A percentile compares a stretch with the other conserved stretches of the same genome.
Conservation (phyloP, 2,329 filamentous ascomycete species). For the Tolypocladium paradoxum region DNA sequence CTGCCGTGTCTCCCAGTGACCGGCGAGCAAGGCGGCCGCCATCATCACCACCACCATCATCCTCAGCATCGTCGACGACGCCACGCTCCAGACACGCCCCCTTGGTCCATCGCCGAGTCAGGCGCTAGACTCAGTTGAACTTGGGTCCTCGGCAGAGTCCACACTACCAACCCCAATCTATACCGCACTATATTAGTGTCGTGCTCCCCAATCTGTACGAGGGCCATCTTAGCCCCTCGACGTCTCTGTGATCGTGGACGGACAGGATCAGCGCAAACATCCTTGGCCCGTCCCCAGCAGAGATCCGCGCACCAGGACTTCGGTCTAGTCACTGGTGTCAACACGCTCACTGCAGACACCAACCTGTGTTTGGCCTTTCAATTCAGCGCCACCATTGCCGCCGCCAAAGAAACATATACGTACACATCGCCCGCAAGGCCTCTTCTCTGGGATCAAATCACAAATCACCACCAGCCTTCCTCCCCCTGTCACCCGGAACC, state of each 20-base stretch:
- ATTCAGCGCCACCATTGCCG: conserved; percentile 15
- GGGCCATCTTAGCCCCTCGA: conserved; percentile 12
- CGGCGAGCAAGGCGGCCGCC: not conserved
- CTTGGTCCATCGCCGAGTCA: conserved; percentile 16
- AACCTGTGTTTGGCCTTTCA: conserved; percentile 1
- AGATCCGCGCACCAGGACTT: conserved; percentile 11
- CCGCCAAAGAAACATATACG: conserved; percentile 24
- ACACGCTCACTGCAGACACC: conserved; percentile 3
- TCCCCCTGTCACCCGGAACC: conserved; percentile 13
- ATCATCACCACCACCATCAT: not conserved
- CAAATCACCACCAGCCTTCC: conserved; percentile 10
- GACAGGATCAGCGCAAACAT: conserved; percentile 9
- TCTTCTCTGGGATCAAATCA: too few relatives aligned
- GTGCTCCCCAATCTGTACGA: conserved; percentile 25
- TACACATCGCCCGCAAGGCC: conserved; percentile 16
- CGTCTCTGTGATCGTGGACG: conserved; percentile 13
- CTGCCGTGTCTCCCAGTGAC: not conserved
- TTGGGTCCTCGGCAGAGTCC: conserved; percentile 21
- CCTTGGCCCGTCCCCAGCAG: conserved; percentile 9
- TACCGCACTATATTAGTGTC: conserved; percentile 30
- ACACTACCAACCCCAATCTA: conserved; percentile 19
- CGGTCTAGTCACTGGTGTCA: conserved; percentile 7
- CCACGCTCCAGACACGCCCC: conserved; percentile 5
- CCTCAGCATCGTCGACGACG: not conserved
- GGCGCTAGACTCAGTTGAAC: conserved; percentile 25